Base-by-base conservation (phyloP, 139 green algal genomes). In the Tetradesmus obliquus region DNA sequence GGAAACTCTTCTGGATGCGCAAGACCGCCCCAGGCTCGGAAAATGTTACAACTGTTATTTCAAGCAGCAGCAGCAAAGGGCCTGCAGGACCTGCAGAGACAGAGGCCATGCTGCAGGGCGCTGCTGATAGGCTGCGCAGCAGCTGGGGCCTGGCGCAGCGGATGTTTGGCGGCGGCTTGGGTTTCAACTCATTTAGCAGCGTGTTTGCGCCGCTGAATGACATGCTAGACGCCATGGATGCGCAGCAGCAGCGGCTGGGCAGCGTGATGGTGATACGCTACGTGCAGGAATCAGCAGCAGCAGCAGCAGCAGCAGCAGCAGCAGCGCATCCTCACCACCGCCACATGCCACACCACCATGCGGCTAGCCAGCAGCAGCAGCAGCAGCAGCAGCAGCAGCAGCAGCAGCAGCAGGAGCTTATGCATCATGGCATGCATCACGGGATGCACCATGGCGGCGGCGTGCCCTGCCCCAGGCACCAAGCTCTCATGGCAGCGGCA, bases 171-270 rank as follows among this genome's bases (percentile, higher is more conserved):
- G 72, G 72, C 9, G 22, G 17, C 6, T 45, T 45, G 32, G 32
- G 32, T 45, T 45, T 45, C 32, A 0, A 45, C 32, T 1, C 32
- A 45, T 80, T 7, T 0, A 51, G 20, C 5, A 58, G 80, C 51
- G 51, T 55, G 8, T 22, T 85, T 12, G 53, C 62, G 3, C 85
- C 85, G 0, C 12, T 89, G 12, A 82, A 82, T 24, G 24, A 89
- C 32, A 32, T 89, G 6, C 66, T 89, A 13, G 62, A 89, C 55
- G 85, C 85, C 0, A 1, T 89, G 12, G 66, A 82, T 60, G 62
- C 66, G 12, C 85, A 89, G 85, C 85, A 89, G 66, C 85, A 89
- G 85, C 85, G 72, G 32, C 62, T 89, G 2, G n/a, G 60, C 12
- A 24, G 32, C 20, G 17, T 82, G 85, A 15, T 89, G 85, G 62